Evolutionary conservation across 495 filamentous ascomycete genomes (phyloP).

Genomic region (Talaromyces adpressus): DNA sequence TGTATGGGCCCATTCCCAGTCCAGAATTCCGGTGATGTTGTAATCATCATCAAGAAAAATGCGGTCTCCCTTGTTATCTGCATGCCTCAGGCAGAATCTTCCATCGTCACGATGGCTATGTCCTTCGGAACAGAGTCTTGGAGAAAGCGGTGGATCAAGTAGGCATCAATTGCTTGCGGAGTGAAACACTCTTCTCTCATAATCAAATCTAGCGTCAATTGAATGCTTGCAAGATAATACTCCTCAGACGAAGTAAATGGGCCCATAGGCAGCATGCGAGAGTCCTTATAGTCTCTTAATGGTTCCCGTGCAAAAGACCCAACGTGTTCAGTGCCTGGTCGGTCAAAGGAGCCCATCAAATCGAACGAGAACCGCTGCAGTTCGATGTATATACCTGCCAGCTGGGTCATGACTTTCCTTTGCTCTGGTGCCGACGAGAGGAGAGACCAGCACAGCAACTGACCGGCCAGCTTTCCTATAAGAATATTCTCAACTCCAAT

Average conservation of each 20-base stretch:
- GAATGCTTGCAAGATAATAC: conserved; percentile 14
- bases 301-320: conserved; percentile 27
- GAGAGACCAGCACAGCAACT: too few relatives aligned
- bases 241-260: conserved; percentile 18
- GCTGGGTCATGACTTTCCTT: too few relatives aligned
- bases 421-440: too few relatives aligned
- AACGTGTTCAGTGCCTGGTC: conserved; percentile 11
- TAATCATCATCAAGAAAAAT: conserved; percentile 36
- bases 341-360: too few relatives aligned
- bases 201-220: conserved; percentile 23
- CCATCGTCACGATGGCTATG: conserved; percentile 16
- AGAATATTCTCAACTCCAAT: too few relatives aligned
- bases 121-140: conserved; percentile 18
- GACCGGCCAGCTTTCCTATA: too few relatives aligned
- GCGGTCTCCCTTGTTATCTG: conserved; percentile 40
- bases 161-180: conserved; percentile 24
- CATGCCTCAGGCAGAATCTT: conserved; percentile 35
- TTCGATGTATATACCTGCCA: too few relatives aligned
- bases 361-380: too few relatives aligned
- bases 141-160: conserved; percentile 30
- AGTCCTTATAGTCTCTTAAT: conserved; percentile 17
- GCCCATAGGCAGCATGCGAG: conserved; percentile 12
- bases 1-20: conserved; percentile 39
- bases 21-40: conserved; percentile 38
- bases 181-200: conserved; percentile 21